Conservation (phyloP, 305 asterid species). For the Fraxinus albicans region DNA sequence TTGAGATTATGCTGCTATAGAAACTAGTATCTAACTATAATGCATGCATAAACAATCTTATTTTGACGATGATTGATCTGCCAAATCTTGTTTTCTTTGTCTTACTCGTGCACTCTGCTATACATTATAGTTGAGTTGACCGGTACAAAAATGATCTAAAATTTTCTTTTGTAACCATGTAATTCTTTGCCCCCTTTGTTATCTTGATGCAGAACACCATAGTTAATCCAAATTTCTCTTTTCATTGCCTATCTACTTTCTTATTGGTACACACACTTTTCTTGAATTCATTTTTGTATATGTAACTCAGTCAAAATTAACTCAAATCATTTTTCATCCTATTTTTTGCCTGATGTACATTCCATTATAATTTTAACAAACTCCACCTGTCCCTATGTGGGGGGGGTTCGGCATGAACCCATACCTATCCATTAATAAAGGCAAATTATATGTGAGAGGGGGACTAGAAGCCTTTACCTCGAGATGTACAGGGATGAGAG, state of each 20-base stretch:
- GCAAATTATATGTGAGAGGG: background rate
- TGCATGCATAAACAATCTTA: background rate
- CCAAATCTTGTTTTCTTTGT: background rate
- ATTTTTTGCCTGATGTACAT: background rate
- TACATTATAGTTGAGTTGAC: background rate
- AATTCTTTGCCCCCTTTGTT: background rate
- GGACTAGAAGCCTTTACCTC: background rate
- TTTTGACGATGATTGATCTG: background rate
- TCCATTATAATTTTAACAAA: background rate
- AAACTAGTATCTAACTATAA: background rate
- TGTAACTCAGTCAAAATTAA: background rate
- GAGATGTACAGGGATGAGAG: background rate
- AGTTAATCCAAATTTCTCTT: background rate
- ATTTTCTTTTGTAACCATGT: background rate
- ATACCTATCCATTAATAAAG: background rate
- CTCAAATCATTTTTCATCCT: background rate
- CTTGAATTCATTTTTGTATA: background rate
- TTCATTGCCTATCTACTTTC: background rate
- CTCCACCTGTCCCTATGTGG: background rate
- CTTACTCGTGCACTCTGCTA: background rate
- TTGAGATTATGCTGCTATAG: background rate
- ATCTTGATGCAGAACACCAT: background rate
- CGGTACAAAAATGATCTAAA: background rate
- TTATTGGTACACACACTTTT: background rate
- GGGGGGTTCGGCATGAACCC: background rate